phyloP scores from a whole-genome alignment of 2,329 filamentous ascomycete species.

The Coniochaeta sp. region DNA sequence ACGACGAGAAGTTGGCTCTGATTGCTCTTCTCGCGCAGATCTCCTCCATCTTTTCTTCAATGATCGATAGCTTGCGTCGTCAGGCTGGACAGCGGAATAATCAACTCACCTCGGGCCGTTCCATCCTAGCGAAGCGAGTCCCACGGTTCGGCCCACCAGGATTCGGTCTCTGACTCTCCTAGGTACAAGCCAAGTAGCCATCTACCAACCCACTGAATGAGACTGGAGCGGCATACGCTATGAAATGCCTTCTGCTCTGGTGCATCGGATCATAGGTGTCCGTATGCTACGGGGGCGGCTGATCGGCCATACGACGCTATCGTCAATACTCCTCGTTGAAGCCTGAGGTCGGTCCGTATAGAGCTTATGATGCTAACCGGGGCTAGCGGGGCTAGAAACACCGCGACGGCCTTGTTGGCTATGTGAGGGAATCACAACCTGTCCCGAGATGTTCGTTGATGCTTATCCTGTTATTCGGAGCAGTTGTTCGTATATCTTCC shows the following conservation, averaged over 20 bases:
- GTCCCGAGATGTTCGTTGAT: background rate
- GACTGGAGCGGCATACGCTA: background rate
- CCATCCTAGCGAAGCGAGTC: background rate
- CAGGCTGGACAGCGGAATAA: background rate
- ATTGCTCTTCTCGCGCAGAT: too few species aligned
- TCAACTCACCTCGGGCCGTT: background rate
- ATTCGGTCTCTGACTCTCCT: too few species aligned
- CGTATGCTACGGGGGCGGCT: background rate
- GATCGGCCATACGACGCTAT: background rate
- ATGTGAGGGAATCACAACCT: background rate
- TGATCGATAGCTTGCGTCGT: background rate
- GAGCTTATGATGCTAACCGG: background rate
- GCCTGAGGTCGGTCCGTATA: background rate
- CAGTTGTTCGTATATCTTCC: background rate
- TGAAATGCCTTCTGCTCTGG: background rate
- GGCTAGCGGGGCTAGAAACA: background rate
- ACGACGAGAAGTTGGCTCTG: too few species aligned
- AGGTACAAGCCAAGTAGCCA: background rate
- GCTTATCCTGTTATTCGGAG: background rate
- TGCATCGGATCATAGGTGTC: background rate
- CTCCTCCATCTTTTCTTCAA: background rate
- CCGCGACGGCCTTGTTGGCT: background rate
- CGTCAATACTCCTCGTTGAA: too few species aligned
- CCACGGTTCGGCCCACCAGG: background rate
- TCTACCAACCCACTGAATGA: background rate